Evolutionary conservation across 139 green algal genomes (phyloP).

Genomic region (Nannochloris sp.): DNA sequence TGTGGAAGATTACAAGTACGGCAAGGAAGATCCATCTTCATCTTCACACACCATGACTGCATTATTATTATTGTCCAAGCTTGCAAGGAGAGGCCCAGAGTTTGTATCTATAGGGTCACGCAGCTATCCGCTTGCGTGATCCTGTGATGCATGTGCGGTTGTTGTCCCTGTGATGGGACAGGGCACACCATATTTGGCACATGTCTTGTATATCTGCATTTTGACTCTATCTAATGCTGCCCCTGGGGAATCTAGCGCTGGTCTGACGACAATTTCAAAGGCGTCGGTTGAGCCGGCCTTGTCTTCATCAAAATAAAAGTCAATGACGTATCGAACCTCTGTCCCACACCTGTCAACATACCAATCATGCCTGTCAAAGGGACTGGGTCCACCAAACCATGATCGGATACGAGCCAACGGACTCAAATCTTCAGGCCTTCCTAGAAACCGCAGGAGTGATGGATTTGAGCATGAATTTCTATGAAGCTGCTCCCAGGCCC

Average conservation of each 20-base stretch:
- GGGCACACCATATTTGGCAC: constrained; percentile 72
- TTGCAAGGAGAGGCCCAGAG: no score
- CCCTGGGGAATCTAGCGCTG: constrained; percentile 70
- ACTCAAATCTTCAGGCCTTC: constrained; percentile 78
- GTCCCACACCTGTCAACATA: constrained; percentile 74
- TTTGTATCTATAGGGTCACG: no score
- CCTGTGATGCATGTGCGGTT: no score
- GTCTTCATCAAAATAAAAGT: constrained; percentile 95
- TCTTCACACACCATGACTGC: no score
- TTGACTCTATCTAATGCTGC: constrained; percentile 73
- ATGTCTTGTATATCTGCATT: constrained; percentile 81
- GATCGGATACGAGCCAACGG: constrained; percentile 61
- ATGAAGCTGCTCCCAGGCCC: constrained; percentile 82
- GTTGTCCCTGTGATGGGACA: constrained; percentile 74
- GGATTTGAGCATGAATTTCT: constrained; percentile 47
- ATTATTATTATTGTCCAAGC: no score
- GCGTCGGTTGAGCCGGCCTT: constrained; percentile 63
- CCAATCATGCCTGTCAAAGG: constrained; percentile 95
- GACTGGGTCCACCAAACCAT: constrained; percentile 50
- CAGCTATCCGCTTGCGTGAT: no score
- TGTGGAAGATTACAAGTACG: no score
- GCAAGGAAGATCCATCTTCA: no score
- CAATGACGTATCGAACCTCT: constrained; percentile 91
- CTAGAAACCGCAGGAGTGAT: constrained; percentile 73
- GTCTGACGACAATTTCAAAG: constrained; percentile 76